Base-by-base conservation (phyloP, 257 asterid species). In the Hygrophila difformis region DNA sequence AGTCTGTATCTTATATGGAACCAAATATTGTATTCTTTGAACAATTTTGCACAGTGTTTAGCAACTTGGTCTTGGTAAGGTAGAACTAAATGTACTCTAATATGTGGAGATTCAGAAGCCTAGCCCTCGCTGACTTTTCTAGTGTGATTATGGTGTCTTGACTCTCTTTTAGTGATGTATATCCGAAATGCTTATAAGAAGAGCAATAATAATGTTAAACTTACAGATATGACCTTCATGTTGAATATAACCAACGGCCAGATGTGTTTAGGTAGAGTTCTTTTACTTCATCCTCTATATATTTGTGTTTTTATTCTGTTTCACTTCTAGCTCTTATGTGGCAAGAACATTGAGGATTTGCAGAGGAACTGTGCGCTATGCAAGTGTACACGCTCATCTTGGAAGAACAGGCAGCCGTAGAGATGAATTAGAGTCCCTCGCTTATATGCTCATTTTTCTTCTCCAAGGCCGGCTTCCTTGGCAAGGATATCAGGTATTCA, bases 321-420 rank as follows among this genome's bases (percentile, higher is more conserved):
- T 24, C 51, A 29, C n/a, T n/a, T 24, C 3, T 15, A 12, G 3
- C 42, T 21, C 24, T 44, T 49, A 26, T 8, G 8, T 26, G 7
- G 26, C 40, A 29, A 8, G 17, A 48, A 31, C 8, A 37, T 18
- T 44, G 37, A 24, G 31, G 31, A 8, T 50, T 19, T 45, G 47
- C 72, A 82, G 89, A 64, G 93, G 89, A 45, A 78, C 93, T 16
- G 74, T 82, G 17, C 80, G 82, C 1, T 82, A 78, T 73, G 93
- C 93, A 12, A 78, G 93, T 48, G 89, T 68, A 6, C 88, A 78
- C 66, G 85, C 89, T 56, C 93, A 75, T 47, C n/a, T n/a, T n/a
- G n/a, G n/a, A n/a, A n/a, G n/a, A n/a, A n/a, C n/a, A n/a, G n/a
- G n/a, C n/a, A n/a, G n/a, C n/a, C n/a, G n/a, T n/a, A n/a, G n/a